These are phyloP conservation scores for Linum lewisii DNA, from an alignment of 345 rosid genomes.

Conservation along the genomic window DNA sequence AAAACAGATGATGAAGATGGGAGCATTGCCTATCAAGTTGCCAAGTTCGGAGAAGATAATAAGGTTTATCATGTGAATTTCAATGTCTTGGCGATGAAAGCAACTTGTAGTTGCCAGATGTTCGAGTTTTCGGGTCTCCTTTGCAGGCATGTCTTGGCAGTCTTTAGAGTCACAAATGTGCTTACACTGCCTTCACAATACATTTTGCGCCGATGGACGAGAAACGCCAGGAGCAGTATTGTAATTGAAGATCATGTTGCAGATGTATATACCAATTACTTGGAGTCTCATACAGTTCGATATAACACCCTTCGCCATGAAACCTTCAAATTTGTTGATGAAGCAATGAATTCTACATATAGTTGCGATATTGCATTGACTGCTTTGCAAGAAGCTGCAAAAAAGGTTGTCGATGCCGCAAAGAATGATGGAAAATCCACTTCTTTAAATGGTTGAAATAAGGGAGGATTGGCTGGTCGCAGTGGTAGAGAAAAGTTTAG, in stretches of 20 bases:
- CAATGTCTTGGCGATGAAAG: constrained; percentile 31
- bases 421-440: constrained; percentile 15
- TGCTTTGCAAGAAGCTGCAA: constrained; percentile 32
- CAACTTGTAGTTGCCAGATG: constrained; percentile 41
- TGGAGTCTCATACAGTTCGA: constrained; percentile 21
- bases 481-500: not conserved
- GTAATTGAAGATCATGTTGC: constrained; percentile 19
- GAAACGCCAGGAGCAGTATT: constrained; percentile 33
- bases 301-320: constrained; percentile 29
- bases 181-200: constrained; percentile 36
- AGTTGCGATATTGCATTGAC: constrained; percentile 27
- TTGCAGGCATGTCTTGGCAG: constrained; percentile 36
- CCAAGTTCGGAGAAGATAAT: constrained; percentile 36
- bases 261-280: constrained; percentile 19
- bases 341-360: constrained; percentile 24
- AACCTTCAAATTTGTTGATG: constrained; percentile 30
- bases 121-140: constrained; percentile 43
- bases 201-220: constrained; percentile 42
- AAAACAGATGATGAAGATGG: constrained; percentile 19
- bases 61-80: constrained; percentile 26
- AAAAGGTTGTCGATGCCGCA: constrained; percentile 21
- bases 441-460: not conserved
- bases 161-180: constrained; percentile 40
- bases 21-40: constrained; percentile 28
- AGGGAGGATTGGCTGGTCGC: not conserved